A percentile compares a stretch with the other conserved stretches of the same genome.
Conservation (phyloP, 108 stramenopile genomes). For the Schizochytrium sp. region DNA sequence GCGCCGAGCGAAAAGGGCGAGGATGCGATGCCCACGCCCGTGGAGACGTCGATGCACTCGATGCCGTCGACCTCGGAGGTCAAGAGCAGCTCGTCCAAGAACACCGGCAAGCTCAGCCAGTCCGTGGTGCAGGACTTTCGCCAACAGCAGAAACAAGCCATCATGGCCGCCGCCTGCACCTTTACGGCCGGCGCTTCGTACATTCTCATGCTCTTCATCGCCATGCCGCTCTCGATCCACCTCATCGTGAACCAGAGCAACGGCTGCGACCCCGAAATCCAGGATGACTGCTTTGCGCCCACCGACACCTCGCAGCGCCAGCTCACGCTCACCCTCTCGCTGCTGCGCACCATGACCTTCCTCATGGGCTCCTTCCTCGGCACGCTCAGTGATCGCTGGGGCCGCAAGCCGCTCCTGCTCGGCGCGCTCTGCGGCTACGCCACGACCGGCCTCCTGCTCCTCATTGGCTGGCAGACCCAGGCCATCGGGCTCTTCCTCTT, state of each 20-base stretch:
- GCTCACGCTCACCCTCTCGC: not conserved
- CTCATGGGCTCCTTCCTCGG: not conserved
- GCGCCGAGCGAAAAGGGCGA: too few species aligned
- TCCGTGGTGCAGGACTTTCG: not conserved
- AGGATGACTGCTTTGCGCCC: conserved; percentile 17
- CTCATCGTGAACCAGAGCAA: not conserved
- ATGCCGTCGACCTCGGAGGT: not conserved
- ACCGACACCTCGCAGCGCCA: not conserved
- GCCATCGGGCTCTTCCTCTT: not conserved
- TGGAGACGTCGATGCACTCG: not conserved
- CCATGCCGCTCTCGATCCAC: conserved; percentile 13
- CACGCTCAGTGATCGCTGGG: not conserved
- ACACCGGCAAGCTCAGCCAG: not conserved
- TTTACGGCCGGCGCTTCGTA: not conserved
- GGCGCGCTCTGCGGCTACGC: not conserved
- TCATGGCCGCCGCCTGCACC: not conserved
- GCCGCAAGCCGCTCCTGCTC: conserved; percentile 4
- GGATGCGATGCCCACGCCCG: too few species aligned
- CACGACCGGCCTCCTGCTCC: not conserved
- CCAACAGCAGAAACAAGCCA: not conserved
- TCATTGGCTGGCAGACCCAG: conserved; percentile 3
- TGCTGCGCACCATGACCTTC: conserved; percentile 8
- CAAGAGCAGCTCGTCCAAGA: not conserved
- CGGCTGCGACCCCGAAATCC: not conserved
- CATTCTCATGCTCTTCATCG: conserved; percentile 9